Evolutionary conservation across 805 yeast species (phyloP).

Genomic region (Danielia oregonensis): DNA sequence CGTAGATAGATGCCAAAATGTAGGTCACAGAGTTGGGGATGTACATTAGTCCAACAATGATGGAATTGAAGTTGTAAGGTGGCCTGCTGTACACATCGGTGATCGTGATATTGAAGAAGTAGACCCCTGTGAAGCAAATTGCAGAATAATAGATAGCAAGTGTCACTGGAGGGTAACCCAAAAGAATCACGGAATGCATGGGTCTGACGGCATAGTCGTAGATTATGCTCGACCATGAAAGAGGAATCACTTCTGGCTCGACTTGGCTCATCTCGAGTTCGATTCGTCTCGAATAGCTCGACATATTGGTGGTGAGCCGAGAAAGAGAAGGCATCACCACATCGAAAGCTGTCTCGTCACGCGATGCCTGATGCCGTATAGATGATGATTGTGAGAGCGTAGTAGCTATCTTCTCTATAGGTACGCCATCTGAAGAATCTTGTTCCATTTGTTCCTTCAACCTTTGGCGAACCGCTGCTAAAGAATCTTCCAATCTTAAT

Average conservation of each 20-base stretch:
- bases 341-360: slow-evolving; percentile 36
- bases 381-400: slow-evolving; percentile 23
- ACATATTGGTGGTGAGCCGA: slow-evolving; percentile 31
- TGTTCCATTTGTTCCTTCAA: slow-evolving; percentile 4
- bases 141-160: slow-evolving; percentile 65
- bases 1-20: slow-evolving; percentile 68
- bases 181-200: slow-evolving; percentile 53
- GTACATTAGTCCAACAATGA: slow-evolving; percentile 70
- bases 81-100: slow-evolving; percentile 54
- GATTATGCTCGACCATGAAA: slow-evolving; percentile 10
- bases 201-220: slow-evolving; percentile 58
- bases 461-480: slow-evolving; percentile 41
- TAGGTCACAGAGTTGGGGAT: slow-evolving; percentile 82
- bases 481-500: slow-evolving; percentile 56
- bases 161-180: slow-evolving; percentile 71
- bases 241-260: slow-evolving; percentile 6
- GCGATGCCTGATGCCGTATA: slow-evolving; percentile 11
- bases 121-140: slow-evolving; percentile 65
- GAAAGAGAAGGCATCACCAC: slow-evolving; percentile 37
- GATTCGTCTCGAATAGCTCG: slow-evolving; percentile 28
- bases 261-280: slow-evolving; percentile 19
- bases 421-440: slow-evolving; percentile 8
- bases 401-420: slow-evolving; percentile 30
- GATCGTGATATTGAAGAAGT: slow-evolving; percentile 72
- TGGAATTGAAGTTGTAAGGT: slow-evolving; percentile 68